Evolutionary conservation across 805 yeast species (phyloP), one percentile per base, ranked within the genome.

Genomic region (Spathaspora sp.): DNA sequence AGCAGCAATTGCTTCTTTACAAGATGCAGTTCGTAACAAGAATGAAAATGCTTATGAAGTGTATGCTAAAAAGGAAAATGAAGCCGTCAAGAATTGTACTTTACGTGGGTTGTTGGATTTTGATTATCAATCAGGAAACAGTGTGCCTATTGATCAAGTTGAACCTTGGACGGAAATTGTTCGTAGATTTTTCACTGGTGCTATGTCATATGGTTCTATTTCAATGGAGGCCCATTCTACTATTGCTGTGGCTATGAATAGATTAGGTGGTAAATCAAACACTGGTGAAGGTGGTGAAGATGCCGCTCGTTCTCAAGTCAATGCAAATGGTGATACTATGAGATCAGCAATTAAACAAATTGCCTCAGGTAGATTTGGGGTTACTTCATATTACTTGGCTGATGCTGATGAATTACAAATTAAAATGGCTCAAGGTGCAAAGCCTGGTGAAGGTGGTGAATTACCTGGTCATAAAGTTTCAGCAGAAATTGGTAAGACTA

Each of bases 231-330:
- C 97, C 2, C 99, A 93, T 72, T 90, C 97, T 3, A 93, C 99
- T 10, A 76, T 93, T 61, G 99, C 99, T 12, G 96, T 93, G 51
- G 99, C 99, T 46, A 93, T 93, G 99, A 93, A 93, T 77, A 80
- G 98, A 68, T 79, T 93, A 57, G 98, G 98, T 49, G 99, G 97
- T 60, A 94, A 92, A 72, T 90, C 97, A 47, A 93, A 93, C 70
- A 92, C 98, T 55, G 99, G 99, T 77, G 99, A 93, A 78, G 99
- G 99, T 78, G 99, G 99, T 78, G 99, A 93, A 72, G 98, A 93
- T 66, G 82, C 94, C 47, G 97, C 92, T 65, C 81, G 97, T 61
- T 88, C 97, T 5, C 75, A 79, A 49, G 87, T 86, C 18, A 80
- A 81, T 55, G 86, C 81, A 48, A 89, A 89, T 61, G 98, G 98